phyloP scores from a whole-genome alignment of 2,329 filamentous ascomycete genomes.

The Aspergillus sp. region DNA sequence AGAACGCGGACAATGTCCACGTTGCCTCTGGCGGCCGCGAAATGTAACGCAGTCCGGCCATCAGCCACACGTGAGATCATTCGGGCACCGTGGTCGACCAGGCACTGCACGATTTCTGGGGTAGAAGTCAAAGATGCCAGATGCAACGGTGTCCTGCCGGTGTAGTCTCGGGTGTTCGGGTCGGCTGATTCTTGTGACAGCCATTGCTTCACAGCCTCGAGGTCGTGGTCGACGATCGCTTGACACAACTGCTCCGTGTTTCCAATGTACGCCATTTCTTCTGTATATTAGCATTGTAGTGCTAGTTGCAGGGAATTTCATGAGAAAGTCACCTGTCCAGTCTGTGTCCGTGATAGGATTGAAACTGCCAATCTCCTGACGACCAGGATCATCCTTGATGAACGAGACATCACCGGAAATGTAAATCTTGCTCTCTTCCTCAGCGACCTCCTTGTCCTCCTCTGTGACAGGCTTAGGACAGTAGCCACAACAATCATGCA shows the following conservation, averaged over 20 bases:
- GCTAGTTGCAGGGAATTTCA: background rate
- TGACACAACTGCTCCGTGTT: constrained; percentile 71
- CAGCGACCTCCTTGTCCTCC: constrained; percentile 64
- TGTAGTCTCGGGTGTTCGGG: constrained; percentile 68
- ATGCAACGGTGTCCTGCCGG: constrained; percentile 71
- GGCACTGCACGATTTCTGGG: constrained; percentile 60
- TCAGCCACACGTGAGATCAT: constrained; percentile 70
- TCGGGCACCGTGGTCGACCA: constrained; percentile 66
- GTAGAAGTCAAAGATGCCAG: constrained; percentile 65
- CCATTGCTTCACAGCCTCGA: constrained; percentile 66
- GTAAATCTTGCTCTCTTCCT: constrained; percentile 68
- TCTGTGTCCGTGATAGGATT: constrained; percentile 75
- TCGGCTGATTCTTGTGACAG: constrained; percentile 61
- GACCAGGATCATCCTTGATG: constrained; percentile 72
- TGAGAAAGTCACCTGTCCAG: constrained; percentile 53
- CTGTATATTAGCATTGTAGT: background rate
- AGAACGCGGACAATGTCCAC: constrained; percentile 64
- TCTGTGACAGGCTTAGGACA: constrained; percentile 64
- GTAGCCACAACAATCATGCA: constrained; percentile 73
- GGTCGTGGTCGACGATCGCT: constrained; percentile 68
- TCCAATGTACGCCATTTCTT: constrained; percentile 79
- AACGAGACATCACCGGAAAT: constrained; percentile 68
- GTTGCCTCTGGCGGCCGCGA: constrained; percentile 66
- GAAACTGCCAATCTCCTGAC: constrained; percentile 67
- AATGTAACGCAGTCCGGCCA: constrained; percentile 73